Percentiles rank a stretch among this genome's conserved stretches.
phyloP scores from a whole-genome alignment of 345 rosid species.

The Eucalyptus marginata region DNA sequence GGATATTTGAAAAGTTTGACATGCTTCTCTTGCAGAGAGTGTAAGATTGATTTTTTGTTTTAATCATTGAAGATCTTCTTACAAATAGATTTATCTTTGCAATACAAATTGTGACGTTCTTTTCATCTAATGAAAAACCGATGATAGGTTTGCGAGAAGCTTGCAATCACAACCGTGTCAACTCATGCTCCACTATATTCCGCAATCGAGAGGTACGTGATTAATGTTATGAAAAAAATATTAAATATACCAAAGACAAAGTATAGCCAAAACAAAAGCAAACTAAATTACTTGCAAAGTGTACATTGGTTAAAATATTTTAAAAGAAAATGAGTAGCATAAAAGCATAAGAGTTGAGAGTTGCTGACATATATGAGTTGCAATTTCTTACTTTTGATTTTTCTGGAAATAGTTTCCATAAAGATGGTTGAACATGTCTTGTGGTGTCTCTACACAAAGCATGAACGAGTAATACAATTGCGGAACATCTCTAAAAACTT shows the following conservation, averaged over 20 bases:
- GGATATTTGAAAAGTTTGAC: not conserved
- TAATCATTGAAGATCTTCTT: not conserved
- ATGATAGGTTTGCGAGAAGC: not conserved
- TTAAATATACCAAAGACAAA: not conserved
- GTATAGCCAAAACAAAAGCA: not conserved
- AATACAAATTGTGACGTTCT: not conserved
- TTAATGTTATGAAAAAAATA: not conserved
- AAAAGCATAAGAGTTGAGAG: not conserved
- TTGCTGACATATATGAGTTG: rapidly evolving
- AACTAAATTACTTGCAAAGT: not conserved
- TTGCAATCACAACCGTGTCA: rapidly evolving
- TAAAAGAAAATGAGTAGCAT: not conserved
- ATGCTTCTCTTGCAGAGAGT: not conserved
- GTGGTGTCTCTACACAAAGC: too few species aligned
- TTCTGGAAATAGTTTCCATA: too few species aligned
- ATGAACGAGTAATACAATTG: too few species aligned
- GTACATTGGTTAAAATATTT: not conserved
- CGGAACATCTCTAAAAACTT: too few species aligned
- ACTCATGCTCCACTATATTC: not conserved
- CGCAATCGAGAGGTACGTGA: not conserved
- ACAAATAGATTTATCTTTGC: not conserved
- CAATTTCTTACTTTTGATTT: too few species aligned
- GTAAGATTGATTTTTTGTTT: not conserved
- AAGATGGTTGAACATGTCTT: not conserved
- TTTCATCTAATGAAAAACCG: not conserved